These are phyloP conservation scores for Proliferodiscus dingleyae DNA, from an alignment of 2,329 filamentous ascomycete species.

Conservation along the genomic window DNA sequence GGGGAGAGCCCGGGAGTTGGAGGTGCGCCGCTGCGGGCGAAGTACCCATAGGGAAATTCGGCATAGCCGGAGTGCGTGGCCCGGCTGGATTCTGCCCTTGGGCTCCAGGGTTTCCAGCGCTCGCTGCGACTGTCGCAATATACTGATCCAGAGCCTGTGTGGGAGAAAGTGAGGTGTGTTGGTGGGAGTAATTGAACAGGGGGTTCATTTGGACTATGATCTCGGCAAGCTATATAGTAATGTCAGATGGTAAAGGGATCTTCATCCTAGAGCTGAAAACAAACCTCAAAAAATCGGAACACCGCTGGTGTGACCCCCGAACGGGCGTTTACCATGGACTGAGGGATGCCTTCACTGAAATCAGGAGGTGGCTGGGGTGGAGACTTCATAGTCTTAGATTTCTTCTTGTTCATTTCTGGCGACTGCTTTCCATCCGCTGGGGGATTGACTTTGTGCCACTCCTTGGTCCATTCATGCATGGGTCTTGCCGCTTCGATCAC, in stretches of 20 bases:
- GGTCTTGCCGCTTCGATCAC: constrained; percentile 59
- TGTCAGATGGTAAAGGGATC: constrained; percentile 26
- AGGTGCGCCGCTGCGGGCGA: constrained; percentile 58
- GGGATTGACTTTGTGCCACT: constrained; percentile 56
- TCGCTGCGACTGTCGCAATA: constrained; percentile 42
- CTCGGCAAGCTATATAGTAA: constrained; percentile 49
- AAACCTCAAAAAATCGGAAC: constrained; percentile 60
- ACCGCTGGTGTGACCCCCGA: constrained; percentile 58
- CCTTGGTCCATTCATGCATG: constrained; percentile 59
- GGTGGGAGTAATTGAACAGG: constrained; percentile 54
- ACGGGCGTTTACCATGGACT: constrained; percentile 50
- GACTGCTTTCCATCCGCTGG: constrained; percentile 51
- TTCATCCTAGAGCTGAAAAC: background rate
- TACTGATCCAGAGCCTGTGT: constrained; percentile 58
- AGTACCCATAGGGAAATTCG: constrained; percentile 49
- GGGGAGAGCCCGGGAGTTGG: constrained; percentile 56
- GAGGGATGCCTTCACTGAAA: constrained; percentile 55
- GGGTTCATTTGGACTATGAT: constrained; percentile 64
- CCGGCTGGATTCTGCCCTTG: constrained; percentile 21
- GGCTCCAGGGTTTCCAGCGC: constrained; percentile 12
- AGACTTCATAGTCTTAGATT: constrained; percentile 54
- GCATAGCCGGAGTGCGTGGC: constrained; percentile 29
- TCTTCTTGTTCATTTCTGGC: constrained; percentile 66
- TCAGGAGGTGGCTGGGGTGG: constrained; percentile 55
- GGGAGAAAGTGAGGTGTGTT: constrained; percentile 49